Conservation (phyloP, 164 flowering plant species). For the Warburgia ugandensis region DNA sequence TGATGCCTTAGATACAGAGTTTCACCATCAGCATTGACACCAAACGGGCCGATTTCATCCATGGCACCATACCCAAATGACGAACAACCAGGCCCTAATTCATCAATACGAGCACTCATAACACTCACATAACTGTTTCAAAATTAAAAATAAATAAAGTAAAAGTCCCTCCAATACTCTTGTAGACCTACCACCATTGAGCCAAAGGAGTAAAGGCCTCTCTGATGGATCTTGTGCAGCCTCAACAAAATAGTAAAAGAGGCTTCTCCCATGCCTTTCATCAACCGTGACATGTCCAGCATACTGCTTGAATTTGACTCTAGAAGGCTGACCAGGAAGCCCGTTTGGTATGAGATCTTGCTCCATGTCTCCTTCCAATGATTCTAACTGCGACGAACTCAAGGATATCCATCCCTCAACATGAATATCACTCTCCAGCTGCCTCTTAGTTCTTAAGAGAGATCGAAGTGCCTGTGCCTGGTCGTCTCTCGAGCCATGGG, state of each 20-base stretch:
- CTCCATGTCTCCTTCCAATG: no score
- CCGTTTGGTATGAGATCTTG: slow-evolving; percentile 14
- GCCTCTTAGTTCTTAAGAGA: slow-evolving; percentile 2
- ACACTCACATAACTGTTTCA: no score
- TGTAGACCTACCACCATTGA: no score
- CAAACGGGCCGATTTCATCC: slow-evolving; percentile 7
- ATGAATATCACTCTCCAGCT: neutral
- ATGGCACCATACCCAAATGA: slow-evolving; percentile 5
- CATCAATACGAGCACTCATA: neutral
- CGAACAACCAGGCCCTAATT: slow-evolving; percentile 6
- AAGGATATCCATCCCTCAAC: no score
- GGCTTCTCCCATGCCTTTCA: slow-evolving; percentile 11
- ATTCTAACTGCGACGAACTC: no score
- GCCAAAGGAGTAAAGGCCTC: slow-evolving; percentile 27
- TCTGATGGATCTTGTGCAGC: slow-evolving; percentile 17
- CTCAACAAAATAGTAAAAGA: slow-evolving; percentile 29
- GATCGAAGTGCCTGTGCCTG: slow-evolving; percentile 11
- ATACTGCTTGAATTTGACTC: slow-evolving; percentile 22
- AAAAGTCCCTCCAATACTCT: no score
- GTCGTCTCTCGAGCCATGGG: slow-evolving; percentile 8
- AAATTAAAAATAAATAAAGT: no score
- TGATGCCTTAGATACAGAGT: slow-evolving; percentile 2
- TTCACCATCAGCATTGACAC: slow-evolving; percentile 5
- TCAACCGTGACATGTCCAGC: slow-evolving; percentile 23
- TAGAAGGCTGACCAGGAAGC: slow-evolving; percentile 19